Conservation (phyloP, 2,329 filamentous ascomycete genomes). For the Alternaria novae-zelandiae region DNA sequence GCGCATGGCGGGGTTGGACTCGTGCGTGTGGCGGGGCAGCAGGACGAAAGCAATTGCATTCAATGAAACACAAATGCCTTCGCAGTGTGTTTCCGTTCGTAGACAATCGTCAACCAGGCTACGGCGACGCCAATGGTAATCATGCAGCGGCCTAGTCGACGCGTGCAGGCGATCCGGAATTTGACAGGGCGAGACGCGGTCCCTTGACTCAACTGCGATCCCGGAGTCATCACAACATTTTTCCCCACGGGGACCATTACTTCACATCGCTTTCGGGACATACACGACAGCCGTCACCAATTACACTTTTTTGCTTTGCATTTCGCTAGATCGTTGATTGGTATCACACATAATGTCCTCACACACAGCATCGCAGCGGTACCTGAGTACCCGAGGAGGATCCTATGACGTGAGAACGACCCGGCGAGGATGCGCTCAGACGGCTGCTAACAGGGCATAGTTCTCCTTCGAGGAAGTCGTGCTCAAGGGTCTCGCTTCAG, state of each 20-base stretch:
- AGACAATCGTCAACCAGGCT: neutral
- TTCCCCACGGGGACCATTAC: constrained; percentile 30
- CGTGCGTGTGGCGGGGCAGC: constrained; percentile 10
- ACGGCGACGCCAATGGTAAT: neutral
- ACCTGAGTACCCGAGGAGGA: constrained; percentile 68
- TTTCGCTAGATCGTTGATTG: constrained; percentile 6
- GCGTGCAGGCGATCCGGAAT: constrained; percentile 9
- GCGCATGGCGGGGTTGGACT: constrained; percentile 8
- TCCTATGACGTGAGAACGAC: constrained; percentile 62
- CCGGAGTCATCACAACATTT: constrained; percentile 34
- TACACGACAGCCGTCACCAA: constrained; percentile 8
- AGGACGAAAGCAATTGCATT: neutral
- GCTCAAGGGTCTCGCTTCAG: constrained; percentile 83
- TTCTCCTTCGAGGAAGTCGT: constrained; percentile 91
- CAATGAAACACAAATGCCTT: neutral
- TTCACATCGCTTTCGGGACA: constrained; percentile 1
- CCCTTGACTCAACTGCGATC: constrained; percentile 38
- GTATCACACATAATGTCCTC: constrained; percentile 46
- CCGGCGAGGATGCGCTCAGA: constrained; percentile 1
- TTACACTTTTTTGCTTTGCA: constrained; percentile 4
- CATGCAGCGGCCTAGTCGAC: neutral
- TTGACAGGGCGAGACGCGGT: constrained; percentile 13
- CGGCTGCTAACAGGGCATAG: constrained; percentile 53
- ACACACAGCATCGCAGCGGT: constrained; percentile 64
- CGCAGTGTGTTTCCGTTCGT: neutral